phyloP scores from a whole-genome alignment of 345 rosid species.

The Eucalyptus pumila region DNA sequence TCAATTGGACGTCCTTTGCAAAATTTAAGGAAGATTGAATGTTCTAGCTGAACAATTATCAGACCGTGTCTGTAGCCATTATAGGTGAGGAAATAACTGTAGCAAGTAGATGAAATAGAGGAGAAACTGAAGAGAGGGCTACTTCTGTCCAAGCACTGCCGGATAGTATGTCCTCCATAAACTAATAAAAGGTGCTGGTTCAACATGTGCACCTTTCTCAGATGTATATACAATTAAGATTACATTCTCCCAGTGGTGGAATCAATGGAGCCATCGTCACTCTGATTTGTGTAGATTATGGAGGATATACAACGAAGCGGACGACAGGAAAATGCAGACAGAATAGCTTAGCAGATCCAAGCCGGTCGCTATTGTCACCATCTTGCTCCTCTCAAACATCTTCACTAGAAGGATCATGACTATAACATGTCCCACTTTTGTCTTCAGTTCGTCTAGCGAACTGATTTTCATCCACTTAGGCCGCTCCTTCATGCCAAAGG shows the following conservation, averaged over 20 bases:
- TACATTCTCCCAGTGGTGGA: background rate
- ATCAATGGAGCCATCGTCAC: background rate
- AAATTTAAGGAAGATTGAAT: background rate
- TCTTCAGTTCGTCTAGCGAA: conserved; percentile 78
- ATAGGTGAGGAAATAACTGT: background rate
- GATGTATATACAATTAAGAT: background rate
- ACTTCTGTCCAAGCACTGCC: background rate
- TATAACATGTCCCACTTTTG: conserved; percentile 90
- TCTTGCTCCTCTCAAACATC: conserved; percentile 97
- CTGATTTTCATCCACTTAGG: conserved; percentile 96
- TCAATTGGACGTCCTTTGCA: background rate
- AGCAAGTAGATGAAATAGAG: background rate
- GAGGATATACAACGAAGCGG: conserved; percentile 85
- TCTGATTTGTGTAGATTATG: conserved; percentile 69
- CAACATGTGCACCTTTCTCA: background rate
- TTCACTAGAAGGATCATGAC: conserved; percentile 93
- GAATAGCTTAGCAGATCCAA: conserved; percentile 82
- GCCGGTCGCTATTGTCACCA: conserved; percentile 76
- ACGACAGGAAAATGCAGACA: conserved; percentile 71
- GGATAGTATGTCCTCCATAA: background rate
- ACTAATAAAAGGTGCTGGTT: background rate
- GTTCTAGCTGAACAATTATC: background rate
- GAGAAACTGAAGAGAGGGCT: background rate
- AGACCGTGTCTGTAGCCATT: background rate
- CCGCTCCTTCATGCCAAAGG: conserved; percentile 32